A percentile compares a stretch with the other conserved stretches of the same genome.
phyloP scores from a whole-genome alignment of 2,329 filamentous ascomycete genomes.

The Ciborinia camelliae region DNA sequence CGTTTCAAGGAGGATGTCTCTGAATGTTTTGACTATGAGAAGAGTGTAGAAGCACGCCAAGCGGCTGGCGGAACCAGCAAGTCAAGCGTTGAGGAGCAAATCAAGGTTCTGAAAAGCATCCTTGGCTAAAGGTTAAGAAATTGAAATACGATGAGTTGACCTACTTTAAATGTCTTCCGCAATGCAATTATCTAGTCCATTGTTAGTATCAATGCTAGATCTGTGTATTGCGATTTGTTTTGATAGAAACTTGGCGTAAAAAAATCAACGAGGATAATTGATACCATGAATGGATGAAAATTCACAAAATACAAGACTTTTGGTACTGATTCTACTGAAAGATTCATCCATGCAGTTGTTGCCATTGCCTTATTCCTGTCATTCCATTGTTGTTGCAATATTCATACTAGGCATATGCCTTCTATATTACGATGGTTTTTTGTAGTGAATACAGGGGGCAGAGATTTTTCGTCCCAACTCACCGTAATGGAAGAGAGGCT shows the following conservation, averaged over 20 bases:
- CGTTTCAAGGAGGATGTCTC: slow-evolving; percentile 70
- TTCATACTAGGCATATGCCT: neutral
- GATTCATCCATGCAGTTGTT: neutral
- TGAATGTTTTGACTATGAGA: slow-evolving; percentile 74
- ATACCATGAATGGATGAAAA: slow-evolving; percentile 3
- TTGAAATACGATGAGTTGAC: neutral
- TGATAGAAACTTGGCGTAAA: neutral
- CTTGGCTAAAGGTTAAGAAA: neutral
- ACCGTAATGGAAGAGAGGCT: neutral
- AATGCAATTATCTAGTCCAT: neutral
- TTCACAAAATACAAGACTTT: neutral
- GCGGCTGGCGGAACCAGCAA: slow-evolving; percentile 77
- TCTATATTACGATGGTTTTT: neutral
- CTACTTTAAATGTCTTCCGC: neutral
- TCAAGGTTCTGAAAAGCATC: slow-evolving; percentile 47
- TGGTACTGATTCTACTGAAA: neutral
- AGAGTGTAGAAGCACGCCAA: slow-evolving; percentile 74
- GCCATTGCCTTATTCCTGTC: too few relatives aligned
- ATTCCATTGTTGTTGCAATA: neutral
- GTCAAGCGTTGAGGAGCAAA: slow-evolving; percentile 62
- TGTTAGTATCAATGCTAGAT: neutral
- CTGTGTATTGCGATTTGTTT: neutral
- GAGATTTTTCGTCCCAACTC: neutral
- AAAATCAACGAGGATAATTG: neutral
- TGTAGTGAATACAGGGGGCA: neutral